These are phyloP conservation scores for Cadophora luteo-olivacea DNA, from an alignment of 2,329 filamentous ascomycete genomes.

Conservation along the genomic window DNA sequence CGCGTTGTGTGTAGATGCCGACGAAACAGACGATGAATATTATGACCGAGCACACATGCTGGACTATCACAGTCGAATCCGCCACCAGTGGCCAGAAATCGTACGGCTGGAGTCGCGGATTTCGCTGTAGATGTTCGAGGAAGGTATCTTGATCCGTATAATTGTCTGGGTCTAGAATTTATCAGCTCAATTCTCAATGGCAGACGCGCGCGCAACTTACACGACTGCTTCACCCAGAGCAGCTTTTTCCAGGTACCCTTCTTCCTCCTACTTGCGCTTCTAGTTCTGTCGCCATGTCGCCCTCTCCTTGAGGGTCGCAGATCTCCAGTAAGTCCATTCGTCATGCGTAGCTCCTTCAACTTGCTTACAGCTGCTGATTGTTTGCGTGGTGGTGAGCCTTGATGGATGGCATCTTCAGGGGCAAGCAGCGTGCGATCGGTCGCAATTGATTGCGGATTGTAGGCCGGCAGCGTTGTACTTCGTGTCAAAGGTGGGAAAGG, in stretches of 20 bases:
- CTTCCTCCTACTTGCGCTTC: constrained; percentile 64
- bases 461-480: constrained; percentile 36
- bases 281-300: constrained; percentile 39
- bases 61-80: constrained; percentile 94
- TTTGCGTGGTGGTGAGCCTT: constrained; percentile 64
- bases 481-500: constrained; percentile 38
- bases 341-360: constrained; percentile 49
- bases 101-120: constrained; percentile 91
- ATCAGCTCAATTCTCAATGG: constrained; percentile 33
- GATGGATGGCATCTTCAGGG: constrained; percentile 82
- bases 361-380: constrained; percentile 49
- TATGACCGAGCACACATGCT: constrained; percentile 93
- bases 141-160: constrained; percentile 98
- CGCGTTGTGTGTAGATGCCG: constrained; percentile 83
- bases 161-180: constrained; percentile 87
- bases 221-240: constrained; percentile 96
- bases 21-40: constrained; percentile 96
- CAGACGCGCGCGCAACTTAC: constrained; percentile 54
- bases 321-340: constrained; percentile 35
- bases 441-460: constrained; percentile 22
- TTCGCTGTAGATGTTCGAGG: constrained; percentile 92
- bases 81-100: constrained; percentile 98
- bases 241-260: constrained; percentile 91
- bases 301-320: constrained; percentile 33
- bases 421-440: constrained; percentile 72